phyloP scores from a whole-genome alignment of 108 stramenopile genomes.

The Thalassiosira profunda region DNA sequence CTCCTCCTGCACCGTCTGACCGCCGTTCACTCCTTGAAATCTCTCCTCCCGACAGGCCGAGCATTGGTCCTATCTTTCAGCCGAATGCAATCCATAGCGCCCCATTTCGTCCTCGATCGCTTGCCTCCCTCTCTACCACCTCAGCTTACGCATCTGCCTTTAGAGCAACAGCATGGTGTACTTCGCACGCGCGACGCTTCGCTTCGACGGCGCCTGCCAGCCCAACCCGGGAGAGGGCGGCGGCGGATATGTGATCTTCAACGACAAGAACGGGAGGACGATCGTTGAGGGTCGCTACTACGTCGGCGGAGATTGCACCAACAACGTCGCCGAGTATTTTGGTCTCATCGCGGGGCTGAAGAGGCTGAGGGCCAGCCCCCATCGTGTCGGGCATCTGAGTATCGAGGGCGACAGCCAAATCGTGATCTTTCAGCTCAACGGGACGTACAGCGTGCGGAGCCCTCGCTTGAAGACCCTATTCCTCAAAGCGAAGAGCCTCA shows the following conservation, averaged over 20 bases:
- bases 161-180: constrained; percentile 17
- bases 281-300: constrained; percentile 1
- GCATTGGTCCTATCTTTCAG: too few relatives aligned
- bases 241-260: constrained; percentile 5
- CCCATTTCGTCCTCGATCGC: too few relatives aligned
- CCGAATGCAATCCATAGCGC: too few relatives aligned
- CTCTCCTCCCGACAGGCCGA: too few relatives aligned
- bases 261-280: background rate
- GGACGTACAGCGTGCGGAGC: background rate
- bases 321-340: constrained; percentile 14
- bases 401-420: constrained; percentile 17
- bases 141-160: too few relatives aligned
- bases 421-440: constrained; percentile 10
- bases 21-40: too few relatives aligned
- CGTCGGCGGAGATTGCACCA: constrained; percentile 6
- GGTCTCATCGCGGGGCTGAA: constrained; percentile 10
- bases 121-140: too few relatives aligned
- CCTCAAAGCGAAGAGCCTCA: background rate
- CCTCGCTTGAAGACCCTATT: background rate
- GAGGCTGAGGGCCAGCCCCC: constrained; percentile 7
- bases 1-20: too few relatives aligned
- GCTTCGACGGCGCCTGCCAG: constrained; percentile 8
- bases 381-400: constrained; percentile 1
- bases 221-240: constrained; percentile 23
- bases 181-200: constrained; percentile 7